Conservation (phyloP, 2,329 filamentous ascomycete genomes). For the Botrytis sinoallii region DNA sequence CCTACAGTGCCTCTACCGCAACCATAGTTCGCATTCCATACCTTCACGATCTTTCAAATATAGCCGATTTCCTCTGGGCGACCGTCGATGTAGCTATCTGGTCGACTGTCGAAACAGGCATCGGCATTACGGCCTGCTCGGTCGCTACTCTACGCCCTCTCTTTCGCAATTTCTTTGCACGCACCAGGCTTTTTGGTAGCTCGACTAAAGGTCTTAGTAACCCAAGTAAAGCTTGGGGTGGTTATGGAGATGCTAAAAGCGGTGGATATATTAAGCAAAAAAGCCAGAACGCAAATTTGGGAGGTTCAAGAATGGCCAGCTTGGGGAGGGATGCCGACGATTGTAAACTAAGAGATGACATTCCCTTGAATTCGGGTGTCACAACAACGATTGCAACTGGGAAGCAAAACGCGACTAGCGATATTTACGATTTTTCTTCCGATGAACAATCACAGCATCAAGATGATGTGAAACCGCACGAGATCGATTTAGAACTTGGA, state of each 20-base stretch:
- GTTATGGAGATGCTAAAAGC: not conserved
- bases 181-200: slow-evolving; percentile 1
- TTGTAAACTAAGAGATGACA: not conserved
- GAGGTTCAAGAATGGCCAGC: not conserved
- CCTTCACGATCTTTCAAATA: slow-evolving; percentile 39
- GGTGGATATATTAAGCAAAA: slow-evolving; percentile 8
- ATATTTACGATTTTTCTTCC: not conserved
- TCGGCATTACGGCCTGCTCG: slow-evolving; percentile 42
- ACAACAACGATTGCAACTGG: not conserved
- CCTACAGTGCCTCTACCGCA: slow-evolving; percentile 39
- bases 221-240: not conserved
- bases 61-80: slow-evolving; percentile 41
- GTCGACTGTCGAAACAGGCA: slow-evolving; percentile 43
- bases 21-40: slow-evolving; percentile 45
- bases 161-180: slow-evolving; percentile 31
- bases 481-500: slow-evolving; percentile 2
- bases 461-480: not conserved
- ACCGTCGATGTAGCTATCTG: slow-evolving; percentile 44
- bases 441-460: not conserved
- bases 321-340: not conserved
- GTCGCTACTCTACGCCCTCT: slow-evolving; percentile 43
- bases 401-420: not conserved
- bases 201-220: not conserved
- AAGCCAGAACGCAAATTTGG: not conserved
- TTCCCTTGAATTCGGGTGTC: not conserved